phyloP scores from a whole-genome alignment of 208 protist species.

The Leishmania mexicana region DNA sequence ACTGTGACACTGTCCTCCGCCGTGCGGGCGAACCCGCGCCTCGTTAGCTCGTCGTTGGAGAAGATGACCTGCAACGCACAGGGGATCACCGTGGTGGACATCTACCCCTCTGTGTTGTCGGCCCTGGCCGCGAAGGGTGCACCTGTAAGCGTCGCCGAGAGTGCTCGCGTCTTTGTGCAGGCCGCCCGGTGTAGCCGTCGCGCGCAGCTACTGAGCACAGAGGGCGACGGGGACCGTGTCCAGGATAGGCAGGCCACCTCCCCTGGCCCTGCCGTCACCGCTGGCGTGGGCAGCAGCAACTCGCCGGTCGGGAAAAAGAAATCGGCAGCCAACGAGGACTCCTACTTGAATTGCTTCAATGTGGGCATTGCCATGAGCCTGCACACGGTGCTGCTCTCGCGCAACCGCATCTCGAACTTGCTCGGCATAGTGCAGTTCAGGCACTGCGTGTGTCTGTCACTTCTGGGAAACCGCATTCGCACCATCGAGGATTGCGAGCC shows the following conservation, averaged over 20 bases:
- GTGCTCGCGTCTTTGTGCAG: conserved; percentile 16
- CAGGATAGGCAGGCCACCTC: neutral
- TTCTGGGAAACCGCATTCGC: conserved; percentile 76
- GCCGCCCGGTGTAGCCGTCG: neutral
- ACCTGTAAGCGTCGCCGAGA: conserved; percentile 21
- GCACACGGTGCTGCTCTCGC: conserved; percentile 79
- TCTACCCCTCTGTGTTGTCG: conserved; percentile 57
- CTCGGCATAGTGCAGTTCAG: conserved; percentile 84
- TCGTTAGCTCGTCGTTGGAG: conserved; percentile 68
- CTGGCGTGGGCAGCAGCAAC: neutral
- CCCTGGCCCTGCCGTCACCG: neutral
- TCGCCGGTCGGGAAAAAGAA: neutral
- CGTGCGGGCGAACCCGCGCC: conserved; percentile 45
- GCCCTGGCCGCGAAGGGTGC: conserved; percentile 46
- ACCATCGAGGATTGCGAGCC: conserved; percentile 80
- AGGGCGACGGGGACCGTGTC: neutral
- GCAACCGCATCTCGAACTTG: conserved; percentile 61
- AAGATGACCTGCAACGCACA: conserved; percentile 67
- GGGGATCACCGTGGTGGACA: conserved; percentile 73
- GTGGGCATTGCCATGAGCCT: conserved; percentile 69
- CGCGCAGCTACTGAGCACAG: neutral
- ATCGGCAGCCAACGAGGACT: conserved; percentile 7
- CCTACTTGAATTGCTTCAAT: conserved; percentile 49
- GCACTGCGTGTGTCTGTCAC: conserved; percentile 76
- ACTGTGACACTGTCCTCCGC: conserved; percentile 41